phyloP scores from a whole-genome alignment of 1,139 yeast species.

The Pichia sp. region DNA sequence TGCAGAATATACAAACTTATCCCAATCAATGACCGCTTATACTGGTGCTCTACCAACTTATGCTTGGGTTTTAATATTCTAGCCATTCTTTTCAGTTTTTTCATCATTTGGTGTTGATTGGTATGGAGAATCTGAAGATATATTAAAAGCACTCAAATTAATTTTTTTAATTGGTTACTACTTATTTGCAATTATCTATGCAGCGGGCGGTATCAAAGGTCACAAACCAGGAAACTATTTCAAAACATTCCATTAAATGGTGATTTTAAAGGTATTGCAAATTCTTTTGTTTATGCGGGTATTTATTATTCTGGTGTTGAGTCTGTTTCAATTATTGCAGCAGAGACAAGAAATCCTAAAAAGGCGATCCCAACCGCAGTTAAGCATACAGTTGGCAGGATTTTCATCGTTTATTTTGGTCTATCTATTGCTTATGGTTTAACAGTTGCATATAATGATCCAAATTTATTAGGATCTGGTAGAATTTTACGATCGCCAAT shows the following conservation, averaged over 20 bases:
- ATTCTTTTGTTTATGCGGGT: constrained; percentile 65
- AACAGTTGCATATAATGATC: constrained; percentile 53
- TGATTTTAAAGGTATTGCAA: constrained; percentile 66
- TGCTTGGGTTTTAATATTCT: constrained; percentile 54
- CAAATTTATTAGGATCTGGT: constrained; percentile 23
- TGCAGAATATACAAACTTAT: constrained; percentile 53
- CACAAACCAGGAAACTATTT: constrained; percentile 45
- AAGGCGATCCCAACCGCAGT: constrained; percentile 55
- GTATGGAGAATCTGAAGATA: constrained; percentile 58
- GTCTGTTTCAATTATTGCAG: constrained; percentile 52
- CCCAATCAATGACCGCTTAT: constrained; percentile 49
- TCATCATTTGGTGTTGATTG: constrained; percentile 51
- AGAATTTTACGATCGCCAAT: constrained; percentile 43
- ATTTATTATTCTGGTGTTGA: constrained; percentile 58
- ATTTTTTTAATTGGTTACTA: constrained; percentile 50
- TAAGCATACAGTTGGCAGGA: constrained; percentile 53
- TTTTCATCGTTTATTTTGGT: constrained; percentile 51
- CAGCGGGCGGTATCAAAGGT: constrained; percentile 62
- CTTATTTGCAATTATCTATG: constrained; percentile 52
- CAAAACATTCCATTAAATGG: constrained; percentile 46
- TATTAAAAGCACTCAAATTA: constrained; percentile 51
- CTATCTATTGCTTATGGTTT: constrained; percentile 51
- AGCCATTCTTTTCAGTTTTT: constrained; percentile 50
- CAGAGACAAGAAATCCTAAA: constrained; percentile 52
- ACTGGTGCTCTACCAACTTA: constrained; percentile 53